Conservation (phyloP, 106 monocot species). For the Narthecium ossifragum region DNA sequence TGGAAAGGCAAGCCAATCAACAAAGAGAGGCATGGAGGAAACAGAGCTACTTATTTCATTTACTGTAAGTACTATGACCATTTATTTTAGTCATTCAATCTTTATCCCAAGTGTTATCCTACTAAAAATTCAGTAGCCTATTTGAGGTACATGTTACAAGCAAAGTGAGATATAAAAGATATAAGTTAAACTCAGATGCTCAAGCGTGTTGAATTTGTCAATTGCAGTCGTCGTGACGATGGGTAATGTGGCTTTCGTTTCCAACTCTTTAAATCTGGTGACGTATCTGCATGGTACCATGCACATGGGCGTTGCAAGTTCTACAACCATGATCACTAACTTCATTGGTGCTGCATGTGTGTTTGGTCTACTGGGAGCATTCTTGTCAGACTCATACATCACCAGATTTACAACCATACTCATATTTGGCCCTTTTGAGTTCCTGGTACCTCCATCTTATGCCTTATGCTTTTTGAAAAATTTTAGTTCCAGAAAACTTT, state of each 20-base stretch:
- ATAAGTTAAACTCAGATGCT: too few species aligned
- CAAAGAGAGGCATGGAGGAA: slow-evolving; percentile 53
- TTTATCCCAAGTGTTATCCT: neutral
- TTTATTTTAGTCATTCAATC: too few species aligned
- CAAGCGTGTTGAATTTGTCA: neutral
- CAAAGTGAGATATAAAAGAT: too few species aligned
- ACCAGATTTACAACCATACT: slow-evolving; percentile 58
- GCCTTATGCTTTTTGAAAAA: neutral
- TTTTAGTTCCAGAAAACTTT: too few species aligned
- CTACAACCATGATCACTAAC: slow-evolving; percentile 55
- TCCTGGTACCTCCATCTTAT: slow-evolving; percentile 30
- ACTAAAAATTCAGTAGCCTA: neutral
- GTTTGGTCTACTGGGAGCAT: slow-evolving; percentile 62
- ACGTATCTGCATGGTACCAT: slow-evolving; percentile 55
- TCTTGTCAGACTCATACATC: slow-evolving; percentile 72
- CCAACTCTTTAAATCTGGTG: slow-evolving; percentile 50
- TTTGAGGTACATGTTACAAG: too few species aligned
- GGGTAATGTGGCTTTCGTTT: slow-evolving; percentile 25
- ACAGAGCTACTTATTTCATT: slow-evolving; percentile 49
- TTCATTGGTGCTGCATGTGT: slow-evolving; percentile 41
- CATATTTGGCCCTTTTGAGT: slow-evolving; percentile 54
- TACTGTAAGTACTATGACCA: slow-evolving; percentile 25
- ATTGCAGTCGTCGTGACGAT: slow-evolving; percentile 41
- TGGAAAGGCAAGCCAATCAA: slow-evolving; percentile 54
- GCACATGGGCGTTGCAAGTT: slow-evolving; percentile 51